A percentile compares a stretch with the other conserved stretches of the same genome.
phyloP scores from a whole-genome alignment of 805 yeast genomes.

The Myxozyma neglecta region DNA sequence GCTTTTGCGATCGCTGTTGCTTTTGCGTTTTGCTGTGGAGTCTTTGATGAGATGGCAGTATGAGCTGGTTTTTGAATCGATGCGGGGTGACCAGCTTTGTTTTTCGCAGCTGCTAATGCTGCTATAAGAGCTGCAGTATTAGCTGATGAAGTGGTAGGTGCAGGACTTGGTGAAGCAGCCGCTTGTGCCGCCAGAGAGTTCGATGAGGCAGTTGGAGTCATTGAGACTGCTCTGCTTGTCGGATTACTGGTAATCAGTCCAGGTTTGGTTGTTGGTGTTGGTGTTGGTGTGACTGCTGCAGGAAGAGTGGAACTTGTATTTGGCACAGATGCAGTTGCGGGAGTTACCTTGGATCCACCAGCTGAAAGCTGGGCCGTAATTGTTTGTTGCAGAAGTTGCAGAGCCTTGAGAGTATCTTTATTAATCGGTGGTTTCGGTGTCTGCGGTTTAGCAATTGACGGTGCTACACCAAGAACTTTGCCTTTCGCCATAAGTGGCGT shows the following conservation, averaged over 20 bases:
- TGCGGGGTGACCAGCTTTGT: neutral
- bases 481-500: slow-evolving; percentile 3
- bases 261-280: neutral
- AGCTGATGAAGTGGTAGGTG: neutral
- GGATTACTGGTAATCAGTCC: neutral
- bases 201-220: neutral
- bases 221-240: neutral
- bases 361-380: slow-evolving; percentile 76
- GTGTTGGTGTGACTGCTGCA: neutral
- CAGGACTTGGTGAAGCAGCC: neutral
- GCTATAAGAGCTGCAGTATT: neutral
- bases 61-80: neutral
- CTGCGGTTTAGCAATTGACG: slow-evolving; percentile 24
- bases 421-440: slow-evolving; percentile 21
- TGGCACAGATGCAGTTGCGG: slow-evolving; percentile 4
- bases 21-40: slow-evolving; percentile 23
- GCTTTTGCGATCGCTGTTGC: slow-evolving; percentile 33
- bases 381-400: slow-evolving; percentile 83
- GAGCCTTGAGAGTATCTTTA: slow-evolving; percentile 67
- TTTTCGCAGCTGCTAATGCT: slow-evolving; percentile 3
- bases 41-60: neutral
- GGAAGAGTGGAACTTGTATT: neutral
- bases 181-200: neutral
- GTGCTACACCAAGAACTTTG: slow-evolving; percentile 15
- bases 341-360: slow-evolving; percentile 8